A percentile compares a stretch with the other conserved stretches of the same genome.
Conservation (phyloP, 75 land plant species). For the Sequoia sempervirens region DNA sequence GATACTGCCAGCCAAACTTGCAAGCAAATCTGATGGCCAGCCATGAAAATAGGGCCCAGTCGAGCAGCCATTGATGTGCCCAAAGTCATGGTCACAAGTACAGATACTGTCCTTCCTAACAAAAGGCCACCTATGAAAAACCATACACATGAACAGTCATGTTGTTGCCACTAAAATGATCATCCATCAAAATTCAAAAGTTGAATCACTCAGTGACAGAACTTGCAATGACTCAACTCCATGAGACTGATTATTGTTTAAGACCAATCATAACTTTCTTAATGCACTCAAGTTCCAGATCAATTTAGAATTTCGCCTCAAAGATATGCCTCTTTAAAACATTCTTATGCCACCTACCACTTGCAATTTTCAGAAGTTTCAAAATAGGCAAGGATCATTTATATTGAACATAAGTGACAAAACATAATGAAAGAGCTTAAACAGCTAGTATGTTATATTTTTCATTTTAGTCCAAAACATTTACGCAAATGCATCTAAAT, state of each 20-base stretch:
- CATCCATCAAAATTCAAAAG: constrained; percentile 3
- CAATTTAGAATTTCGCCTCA: background rate
- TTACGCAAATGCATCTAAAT: no score
- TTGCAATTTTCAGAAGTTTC: background rate
- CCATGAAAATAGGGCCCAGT: constrained; percentile 88
- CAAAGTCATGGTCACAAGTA: constrained; percentile 70
- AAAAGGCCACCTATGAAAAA: constrained; percentile 71
- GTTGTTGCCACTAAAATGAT: background rate
- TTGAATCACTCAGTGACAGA: background rate
- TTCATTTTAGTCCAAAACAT: no score
- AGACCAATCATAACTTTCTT: background rate
- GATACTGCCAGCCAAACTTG: constrained; percentile 96
- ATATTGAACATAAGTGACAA: background rate
- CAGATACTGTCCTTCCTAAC: constrained; percentile 79
- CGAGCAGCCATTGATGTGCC: constrained; percentile 98
- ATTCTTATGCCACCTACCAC: background rate
- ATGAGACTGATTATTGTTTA: background rate
- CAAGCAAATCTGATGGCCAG: constrained; percentile 89
- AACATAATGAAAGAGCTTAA: background rate
- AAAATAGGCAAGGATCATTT: background rate
- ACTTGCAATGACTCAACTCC: background rate
- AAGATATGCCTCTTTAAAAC: background rate
- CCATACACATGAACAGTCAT: background rate
- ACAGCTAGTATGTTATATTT: no score
- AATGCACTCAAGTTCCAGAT: background rate